A percentile compares a stretch with the other conserved stretches of the same genome.
Evolutionary conservation across 768 basidiomycete species (phyloP).

Genomic region (Tylopilus balloui): DNA sequence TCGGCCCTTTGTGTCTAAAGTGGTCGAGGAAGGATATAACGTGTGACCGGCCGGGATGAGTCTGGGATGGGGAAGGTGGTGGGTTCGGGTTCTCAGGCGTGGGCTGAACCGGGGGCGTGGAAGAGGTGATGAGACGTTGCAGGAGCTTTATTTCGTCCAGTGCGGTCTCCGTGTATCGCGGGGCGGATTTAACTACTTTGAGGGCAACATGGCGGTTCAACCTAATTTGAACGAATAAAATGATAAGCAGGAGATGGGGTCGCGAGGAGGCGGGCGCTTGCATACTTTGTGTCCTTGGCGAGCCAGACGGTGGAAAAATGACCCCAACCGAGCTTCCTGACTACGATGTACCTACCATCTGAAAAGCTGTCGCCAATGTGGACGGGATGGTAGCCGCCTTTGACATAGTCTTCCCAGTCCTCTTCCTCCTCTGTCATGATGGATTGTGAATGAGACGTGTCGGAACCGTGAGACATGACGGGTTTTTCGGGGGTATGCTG

Average conservation of each 20-base stretch:
- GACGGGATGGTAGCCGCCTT: constrained; percentile 87
- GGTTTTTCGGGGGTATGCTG: constrained; percentile 33
- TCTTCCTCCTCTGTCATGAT: constrained; percentile 91
- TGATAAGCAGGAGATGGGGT: neutral
- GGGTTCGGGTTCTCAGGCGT: constrained; percentile 49
- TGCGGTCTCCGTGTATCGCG: constrained; percentile 95
- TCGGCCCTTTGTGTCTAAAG: constrained; percentile 93
- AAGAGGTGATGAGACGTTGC: constrained; percentile 88
- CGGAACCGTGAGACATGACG: constrained; percentile 67
- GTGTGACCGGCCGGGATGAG: constrained; percentile 86
- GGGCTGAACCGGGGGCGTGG: constrained; percentile 50
- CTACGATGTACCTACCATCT: constrained; percentile 82
- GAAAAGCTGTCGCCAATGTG: constrained; percentile 91
- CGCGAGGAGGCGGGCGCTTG: constrained; percentile 12
- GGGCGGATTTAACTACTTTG: constrained; percentile 98
- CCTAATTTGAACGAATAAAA: constrained; percentile 41
- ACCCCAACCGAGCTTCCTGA: constrained; percentile 94
- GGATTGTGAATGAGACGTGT: constrained; percentile 68
- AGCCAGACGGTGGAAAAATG: constrained; percentile 95
- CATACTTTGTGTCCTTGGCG: constrained; percentile 75
- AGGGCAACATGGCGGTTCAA: constrained; percentile 95
- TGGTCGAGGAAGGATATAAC: constrained; percentile 98
- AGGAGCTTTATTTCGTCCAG: constrained; percentile 98
- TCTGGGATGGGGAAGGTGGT: constrained; percentile 50
- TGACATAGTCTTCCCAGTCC: constrained; percentile 86